Percentiles rank a stretch among this genome's conserved stretches.
These are phyloP conservation scores for Aspergillus intermedius DNA, from an alignment of 2,329 filamentous ascomycete species.

Conservation along the genomic window DNA sequence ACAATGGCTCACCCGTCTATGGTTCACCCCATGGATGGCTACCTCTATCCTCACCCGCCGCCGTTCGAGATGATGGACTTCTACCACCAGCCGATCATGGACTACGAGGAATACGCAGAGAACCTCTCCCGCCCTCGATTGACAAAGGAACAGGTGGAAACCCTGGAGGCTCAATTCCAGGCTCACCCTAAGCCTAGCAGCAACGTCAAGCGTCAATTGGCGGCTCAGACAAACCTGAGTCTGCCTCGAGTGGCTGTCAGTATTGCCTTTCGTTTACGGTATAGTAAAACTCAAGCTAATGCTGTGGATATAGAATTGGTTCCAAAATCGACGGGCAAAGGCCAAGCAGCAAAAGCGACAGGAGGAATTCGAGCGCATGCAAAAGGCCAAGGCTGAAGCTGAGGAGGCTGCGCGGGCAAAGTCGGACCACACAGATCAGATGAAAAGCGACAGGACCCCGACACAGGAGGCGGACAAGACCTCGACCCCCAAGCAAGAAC, in stretches of 20 bases:
- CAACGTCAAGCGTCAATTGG: conserved; percentile 45
- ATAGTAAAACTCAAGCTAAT: neutral
- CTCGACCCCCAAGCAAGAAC: conserved; percentile 19
- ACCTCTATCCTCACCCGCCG: conserved; percentile 31
- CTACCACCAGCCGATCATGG: conserved; percentile 35
- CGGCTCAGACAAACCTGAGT: conserved; percentile 43
- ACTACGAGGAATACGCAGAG: conserved; percentile 44
- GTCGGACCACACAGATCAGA: conserved; percentile 18
- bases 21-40: conserved; percentile 34
- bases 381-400: conserved; percentile 32
- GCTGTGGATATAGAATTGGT: conserved; percentile 41
- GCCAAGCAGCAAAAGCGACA: conserved; percentile 47
- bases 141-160: conserved; percentile 48
- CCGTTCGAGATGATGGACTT: conserved; percentile 39
- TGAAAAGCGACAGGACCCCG: conserved; percentile 16
- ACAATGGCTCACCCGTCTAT: conserved; percentile 32
- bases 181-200: conserved; percentile 46
- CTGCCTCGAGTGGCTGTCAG: conserved; percentile 45
- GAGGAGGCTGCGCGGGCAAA: conserved; percentile 30
- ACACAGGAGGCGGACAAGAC: conserved; percentile 20
- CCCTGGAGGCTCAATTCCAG: conserved; percentile 44
- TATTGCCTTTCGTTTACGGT: conserved; percentile 7
- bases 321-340: conserved; percentile 48
- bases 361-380: conserved; percentile 44
- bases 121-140: conserved; percentile 44